phyloP scores from a whole-genome alignment of 352 stramenopile species.

The Globisporangium parvum region DNA sequence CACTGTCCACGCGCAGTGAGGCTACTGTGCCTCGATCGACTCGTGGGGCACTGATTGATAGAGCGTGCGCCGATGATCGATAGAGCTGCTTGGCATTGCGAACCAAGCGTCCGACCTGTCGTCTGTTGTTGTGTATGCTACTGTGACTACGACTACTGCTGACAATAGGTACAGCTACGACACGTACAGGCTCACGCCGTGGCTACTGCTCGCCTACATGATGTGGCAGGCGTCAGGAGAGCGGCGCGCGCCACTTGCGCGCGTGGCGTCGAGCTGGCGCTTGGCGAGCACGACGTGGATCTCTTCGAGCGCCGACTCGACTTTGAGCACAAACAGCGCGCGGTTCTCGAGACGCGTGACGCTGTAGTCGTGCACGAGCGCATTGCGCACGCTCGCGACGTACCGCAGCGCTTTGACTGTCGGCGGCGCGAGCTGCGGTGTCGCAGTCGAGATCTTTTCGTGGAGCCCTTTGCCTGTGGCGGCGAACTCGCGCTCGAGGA shows the following conservation, averaged over 20 bases:
- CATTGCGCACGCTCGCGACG: slow-evolving; percentile 76
- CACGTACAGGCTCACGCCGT: no score
- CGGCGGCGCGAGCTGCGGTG: slow-evolving; percentile 30
- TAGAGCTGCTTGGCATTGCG: no score
- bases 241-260: not conserved
- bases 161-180: not conserved
- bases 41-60: no score
- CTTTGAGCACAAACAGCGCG: slow-evolving; percentile 53
- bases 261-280: slow-evolving; percentile 28
- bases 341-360: slow-evolving; percentile 55
- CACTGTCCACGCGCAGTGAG: slow-evolving; percentile 13
- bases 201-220: slow-evolving; percentile 6
- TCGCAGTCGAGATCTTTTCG: slow-evolving; percentile 55
- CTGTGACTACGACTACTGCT: no score
- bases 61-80: not conserved
- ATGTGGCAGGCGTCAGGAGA: not conserved
- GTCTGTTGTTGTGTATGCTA: no score
- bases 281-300: slow-evolving; percentile 56
- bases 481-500: slow-evolving; percentile 59
- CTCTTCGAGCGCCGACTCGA: slow-evolving; percentile 52
- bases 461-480: slow-evolving; percentile 65
- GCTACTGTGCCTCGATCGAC: no score
- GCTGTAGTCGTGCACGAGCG: slow-evolving; percentile 71
- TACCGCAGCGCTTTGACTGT: slow-evolving; percentile 69
- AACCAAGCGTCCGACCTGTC: no score